Evolutionary conservation across 441 rosid genomes (phyloP), one percentile per base, ranked within the genome.

Genomic region (Pelargonium myrrhifolium): DNA sequence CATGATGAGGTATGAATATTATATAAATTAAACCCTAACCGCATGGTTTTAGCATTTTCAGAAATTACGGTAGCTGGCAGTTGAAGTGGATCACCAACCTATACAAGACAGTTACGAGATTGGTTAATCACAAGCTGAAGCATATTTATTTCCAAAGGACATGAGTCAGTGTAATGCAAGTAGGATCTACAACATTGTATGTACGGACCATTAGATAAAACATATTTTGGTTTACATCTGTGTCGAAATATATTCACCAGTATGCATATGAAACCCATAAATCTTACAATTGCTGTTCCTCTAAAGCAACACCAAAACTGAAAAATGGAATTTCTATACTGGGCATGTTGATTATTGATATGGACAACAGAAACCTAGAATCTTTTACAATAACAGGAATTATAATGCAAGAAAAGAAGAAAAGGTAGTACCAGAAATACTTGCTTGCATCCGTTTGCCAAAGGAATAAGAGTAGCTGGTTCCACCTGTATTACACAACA

Each of bases 31-130:
- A 42, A 28, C 24, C 51, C 63, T 73, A 83, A 93, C 99, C 99
- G 95, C 61, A 76, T 71, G 69, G 84, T 82, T 75, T 76, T 85
- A 70, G 99, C 97, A 71, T 78, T 62, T 12, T 90, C 74, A 74
- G 99, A 93, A 78, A 93, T 93, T 14, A 93, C 99, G 69, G 99
- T 91, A 72, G 96, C 99, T 61, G 99, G 96, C 68, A 93, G 82
- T 82, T 93, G 99, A 76, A 86, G 87, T 1, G 99, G 96, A 83
- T 93, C 96, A 43, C 97, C 97, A 42, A 93, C 94, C 99, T 91
- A 72, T 75, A 76, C 69, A 43, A 62, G 39, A 31, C 31, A 7
- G 63, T 20, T 20, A 62, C 20, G 4, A 49, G 47, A 51, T 68
- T 37, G 56, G 64, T 55, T 49, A 74, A 73, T 74, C 20, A 67